Percentiles rank a stretch among this genome's conserved stretches.
Evolutionary conservation across 2,329 filamentous ascomycete genomes (phyloP).

Genomic region (Aspergillus candidus): DNA sequence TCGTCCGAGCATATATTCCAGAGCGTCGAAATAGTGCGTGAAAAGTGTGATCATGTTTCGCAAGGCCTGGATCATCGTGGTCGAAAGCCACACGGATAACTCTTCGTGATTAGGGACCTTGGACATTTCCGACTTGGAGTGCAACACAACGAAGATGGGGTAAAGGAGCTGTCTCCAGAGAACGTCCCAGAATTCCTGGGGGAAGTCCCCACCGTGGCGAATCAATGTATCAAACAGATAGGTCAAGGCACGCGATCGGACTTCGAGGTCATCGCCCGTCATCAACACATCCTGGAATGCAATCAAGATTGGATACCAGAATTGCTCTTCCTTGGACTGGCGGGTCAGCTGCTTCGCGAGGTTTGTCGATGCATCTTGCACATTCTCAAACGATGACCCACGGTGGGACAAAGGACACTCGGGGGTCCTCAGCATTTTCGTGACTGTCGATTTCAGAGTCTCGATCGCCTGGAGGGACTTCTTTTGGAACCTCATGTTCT

Average conservation of each 20-base stretch:
- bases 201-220: slow-evolving; percentile 84
- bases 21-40: slow-evolving; percentile 92
- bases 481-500: slow-evolving; percentile 98
- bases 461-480: slow-evolving; percentile 96
- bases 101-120: slow-evolving; percentile 96
- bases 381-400: slow-evolving; percentile 42
- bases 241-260: slow-evolving; percentile 77
- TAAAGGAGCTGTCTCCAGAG: slow-evolving; percentile 95
- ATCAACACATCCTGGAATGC: slow-evolving; percentile 98
- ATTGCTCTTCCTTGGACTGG: slow-evolving; percentile 91
- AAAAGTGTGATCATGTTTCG: slow-evolving; percentile 98
- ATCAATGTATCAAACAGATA: slow-evolving; percentile 96
- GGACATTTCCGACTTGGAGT: slow-evolving; percentile 92
- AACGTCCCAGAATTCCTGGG: slow-evolving; percentile 95
- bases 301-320: slow-evolving; percentile 97
- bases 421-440: slow-evolving; percentile 89
- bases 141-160: slow-evolving; percentile 96
- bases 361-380: slow-evolving; percentile 42
- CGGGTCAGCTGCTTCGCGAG: slow-evolving; percentile 60
- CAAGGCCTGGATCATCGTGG: slow-evolving; percentile 97
- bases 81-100: slow-evolving; percentile 95
- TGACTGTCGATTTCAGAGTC: slow-evolving; percentile 84
- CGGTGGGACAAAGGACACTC: slow-evolving; percentile 83
- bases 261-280: slow-evolving; percentile 97
- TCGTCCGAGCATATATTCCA: slow-evolving; percentile 98